These are phyloP conservation scores for Colletotrichum brevisporum DNA, from an alignment of 2,329 filamentous ascomycete species.

Conservation along the genomic window DNA sequence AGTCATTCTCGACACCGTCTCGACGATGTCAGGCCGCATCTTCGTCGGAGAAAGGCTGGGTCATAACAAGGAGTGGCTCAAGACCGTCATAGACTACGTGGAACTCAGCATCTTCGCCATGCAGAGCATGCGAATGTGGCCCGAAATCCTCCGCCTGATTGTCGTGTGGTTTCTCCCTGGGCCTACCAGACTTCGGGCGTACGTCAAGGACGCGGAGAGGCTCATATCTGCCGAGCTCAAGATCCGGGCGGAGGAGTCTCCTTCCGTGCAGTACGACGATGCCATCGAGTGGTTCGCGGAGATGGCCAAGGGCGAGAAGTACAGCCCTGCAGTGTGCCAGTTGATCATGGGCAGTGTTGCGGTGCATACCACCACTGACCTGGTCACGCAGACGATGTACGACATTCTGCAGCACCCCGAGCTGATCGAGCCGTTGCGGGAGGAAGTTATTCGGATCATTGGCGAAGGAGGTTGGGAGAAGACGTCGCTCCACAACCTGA, in stretches of 20 bases:
- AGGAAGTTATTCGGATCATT: neutral
- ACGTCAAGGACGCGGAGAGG: constrained; percentile 13
- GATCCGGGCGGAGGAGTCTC: neutral
- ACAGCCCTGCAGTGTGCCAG: constrained; percentile 16
- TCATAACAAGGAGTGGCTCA: constrained; percentile 62
- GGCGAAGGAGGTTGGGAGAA: constrained; percentile 10
- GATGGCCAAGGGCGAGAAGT: constrained; percentile 7
- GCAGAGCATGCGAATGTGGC: constrained; percentile 56
- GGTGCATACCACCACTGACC: constrained; percentile 19
- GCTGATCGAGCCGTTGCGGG: constrained; percentile 2
- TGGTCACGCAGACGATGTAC: neutral
- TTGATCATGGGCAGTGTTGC: constrained; percentile 14
- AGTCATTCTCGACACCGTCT: constrained; percentile 51
- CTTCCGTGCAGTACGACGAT: neutral
- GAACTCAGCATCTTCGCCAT: constrained; percentile 53
- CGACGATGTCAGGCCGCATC: constrained; percentile 63
- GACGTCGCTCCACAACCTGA: constrained; percentile 9
- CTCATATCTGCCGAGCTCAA: neutral
- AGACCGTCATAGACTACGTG: constrained; percentile 58
- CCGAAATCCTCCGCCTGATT: constrained; percentile 54
- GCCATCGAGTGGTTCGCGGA: constrained; percentile 20
- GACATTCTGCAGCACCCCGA: constrained; percentile 9
- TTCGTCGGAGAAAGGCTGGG: constrained; percentile 62
- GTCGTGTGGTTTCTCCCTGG: constrained; percentile 59
- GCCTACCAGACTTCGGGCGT: neutral